A percentile compares a stretch with the other conserved stretches of the same genome.
These are phyloP conservation scores for Strobilomyces echinocephalus DNA, from an alignment of 768 basidiomycete species.

Conservation along the genomic window DNA sequence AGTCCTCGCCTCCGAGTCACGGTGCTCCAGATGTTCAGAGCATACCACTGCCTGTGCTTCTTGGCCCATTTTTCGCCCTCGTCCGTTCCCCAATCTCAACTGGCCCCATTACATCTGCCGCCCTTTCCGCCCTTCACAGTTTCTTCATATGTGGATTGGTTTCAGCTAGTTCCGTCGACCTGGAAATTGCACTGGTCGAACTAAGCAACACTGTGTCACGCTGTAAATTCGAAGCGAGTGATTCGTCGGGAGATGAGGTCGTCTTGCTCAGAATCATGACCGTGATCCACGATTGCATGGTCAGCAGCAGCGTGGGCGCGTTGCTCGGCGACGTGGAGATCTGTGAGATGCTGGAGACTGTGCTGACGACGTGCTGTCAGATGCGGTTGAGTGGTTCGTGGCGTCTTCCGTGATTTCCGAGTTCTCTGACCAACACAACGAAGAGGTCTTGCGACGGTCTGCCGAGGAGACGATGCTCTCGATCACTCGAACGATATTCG, in stretches of 20 bases:
- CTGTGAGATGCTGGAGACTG: slow-evolving; percentile 98
- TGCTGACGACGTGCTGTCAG: slow-evolving; percentile 93
- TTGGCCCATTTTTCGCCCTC: slow-evolving; percentile 88
- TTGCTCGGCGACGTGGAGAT: slow-evolving; percentile 87
- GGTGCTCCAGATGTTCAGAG: slow-evolving; percentile 55
- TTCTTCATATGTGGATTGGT: slow-evolving; percentile 82
- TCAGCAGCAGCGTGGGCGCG: slow-evolving; percentile 56
- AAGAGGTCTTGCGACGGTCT: slow-evolving; percentile 82
- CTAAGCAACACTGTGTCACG: slow-evolving; percentile 88
- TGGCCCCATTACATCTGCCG: slow-evolving; percentile 94
- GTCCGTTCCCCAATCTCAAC: slow-evolving; percentile 93
- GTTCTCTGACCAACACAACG: slow-evolving; percentile 13
- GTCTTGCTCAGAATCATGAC: slow-evolving; percentile 89
- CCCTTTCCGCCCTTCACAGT: slow-evolving; percentile 80
- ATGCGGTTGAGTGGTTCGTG: slow-evolving; percentile 89
- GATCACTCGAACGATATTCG: slow-evolving; percentile 79
- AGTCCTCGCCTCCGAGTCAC: slow-evolving; percentile 14
- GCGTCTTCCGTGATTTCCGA: slow-evolving; percentile 2
- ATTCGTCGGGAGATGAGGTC: slow-evolving; percentile 96
- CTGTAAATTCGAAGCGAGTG: slow-evolving; percentile 97
- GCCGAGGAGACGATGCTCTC: slow-evolving; percentile 88
- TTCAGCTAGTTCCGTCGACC: slow-evolving; percentile 45
- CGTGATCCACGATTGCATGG: slow-evolving; percentile 81
- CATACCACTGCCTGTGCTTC: slow-evolving; percentile 56
- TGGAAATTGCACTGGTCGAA: slow-evolving; percentile 70